Evolutionary conservation across 108 stramenopile genomes (phyloP).

Genomic region (Schizochytrium sp.): DNA sequence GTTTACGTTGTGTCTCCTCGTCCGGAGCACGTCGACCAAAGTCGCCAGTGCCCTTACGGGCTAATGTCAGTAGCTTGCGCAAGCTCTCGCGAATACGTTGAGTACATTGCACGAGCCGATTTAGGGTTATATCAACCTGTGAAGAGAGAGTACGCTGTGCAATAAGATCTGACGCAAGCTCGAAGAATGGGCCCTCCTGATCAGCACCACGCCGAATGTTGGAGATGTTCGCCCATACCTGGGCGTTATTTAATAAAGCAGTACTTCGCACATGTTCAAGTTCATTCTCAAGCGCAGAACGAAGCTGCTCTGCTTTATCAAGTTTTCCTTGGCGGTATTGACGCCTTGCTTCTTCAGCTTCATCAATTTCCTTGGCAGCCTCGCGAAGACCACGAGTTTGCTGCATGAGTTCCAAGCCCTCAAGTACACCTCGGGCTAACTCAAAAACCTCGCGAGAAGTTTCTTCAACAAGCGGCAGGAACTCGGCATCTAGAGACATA

Average conservation of each 20-base stretch:
- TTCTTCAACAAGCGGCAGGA: not conserved
- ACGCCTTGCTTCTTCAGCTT: not conserved
- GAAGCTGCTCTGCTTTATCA: not conserved
- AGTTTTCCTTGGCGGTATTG: not conserved
- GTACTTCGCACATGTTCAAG: not conserved
- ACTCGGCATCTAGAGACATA: conserved; percentile 6
- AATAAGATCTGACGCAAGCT: conserved; percentile 24
- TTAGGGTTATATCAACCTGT: conserved; percentile 28
- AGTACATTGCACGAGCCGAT: conserved; percentile 25
- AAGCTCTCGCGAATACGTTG: not conserved
- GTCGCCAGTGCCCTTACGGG: conserved; percentile 3
- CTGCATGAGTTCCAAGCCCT: not conserved
- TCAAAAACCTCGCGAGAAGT: not conserved
- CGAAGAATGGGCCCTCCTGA: conserved; percentile 42
- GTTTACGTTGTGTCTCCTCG: conserved; percentile 34
- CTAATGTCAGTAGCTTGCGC: conserved; percentile 10
- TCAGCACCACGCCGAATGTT: conserved; percentile 49
- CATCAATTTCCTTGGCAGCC: conserved; percentile 8
- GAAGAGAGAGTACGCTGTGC: conserved; percentile 28
- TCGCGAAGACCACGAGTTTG: not conserved
- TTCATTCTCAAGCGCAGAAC: not conserved
- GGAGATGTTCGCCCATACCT: conserved; percentile 42
- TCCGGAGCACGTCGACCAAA: not conserved
- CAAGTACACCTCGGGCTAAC: not conserved
- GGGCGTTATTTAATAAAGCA: not conserved